Base-by-base conservation (phyloP, 73 alveolate species). In the Effrenium voratum region DNA sequence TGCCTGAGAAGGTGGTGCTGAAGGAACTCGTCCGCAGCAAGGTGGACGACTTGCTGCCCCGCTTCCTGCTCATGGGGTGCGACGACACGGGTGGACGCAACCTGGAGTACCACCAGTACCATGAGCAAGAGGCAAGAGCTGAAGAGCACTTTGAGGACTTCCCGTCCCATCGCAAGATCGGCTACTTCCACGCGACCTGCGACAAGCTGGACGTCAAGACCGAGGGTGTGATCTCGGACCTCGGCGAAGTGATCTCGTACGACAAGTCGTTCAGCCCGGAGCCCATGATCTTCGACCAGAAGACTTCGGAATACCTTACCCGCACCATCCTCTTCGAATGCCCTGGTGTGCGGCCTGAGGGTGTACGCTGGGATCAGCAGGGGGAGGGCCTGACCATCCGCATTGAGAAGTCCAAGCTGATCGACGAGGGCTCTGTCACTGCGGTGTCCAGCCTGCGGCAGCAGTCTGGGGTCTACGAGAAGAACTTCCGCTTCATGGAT, bases 231-330 rank as follows among this genome's bases (percentile, higher is more conserved):
- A 52, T 85, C 81, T 85, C 93, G 1, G 93, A 85, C 19, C 44
- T 40, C 44, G 93, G 93, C 8, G 93, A 85, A 60, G 93, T 85
- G 46, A n/a, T 59, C n/a, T 85, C 93, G 10, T 60, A 57, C 57
- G 93, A 85, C 93, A 85, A 41, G 79, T 57, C 93, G 8, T 85
- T 85, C 93, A 85, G 41, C 80, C 93, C 93, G 10, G 81, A 85
- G 45, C 63, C 80, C 15, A 32, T 45, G 63, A 24, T 85, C 80
- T 85, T 16, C 57, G 93, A 85, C 63, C 43, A 34, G 5, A 1
- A 36, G n/a, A 5, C 15, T 8, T 60, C 16, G 30, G 81, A 59
- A 13, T 85, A 85, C 43, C 60, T 50, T 8, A 2, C 10, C 15
- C 93, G 93, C 34, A 85, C 81, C 44, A 55, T 85, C 43, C 46